Base-by-base conservation (phyloP, 495 filamentous ascomycete genomes). In the Venustampulla echinocandica region DNA sequence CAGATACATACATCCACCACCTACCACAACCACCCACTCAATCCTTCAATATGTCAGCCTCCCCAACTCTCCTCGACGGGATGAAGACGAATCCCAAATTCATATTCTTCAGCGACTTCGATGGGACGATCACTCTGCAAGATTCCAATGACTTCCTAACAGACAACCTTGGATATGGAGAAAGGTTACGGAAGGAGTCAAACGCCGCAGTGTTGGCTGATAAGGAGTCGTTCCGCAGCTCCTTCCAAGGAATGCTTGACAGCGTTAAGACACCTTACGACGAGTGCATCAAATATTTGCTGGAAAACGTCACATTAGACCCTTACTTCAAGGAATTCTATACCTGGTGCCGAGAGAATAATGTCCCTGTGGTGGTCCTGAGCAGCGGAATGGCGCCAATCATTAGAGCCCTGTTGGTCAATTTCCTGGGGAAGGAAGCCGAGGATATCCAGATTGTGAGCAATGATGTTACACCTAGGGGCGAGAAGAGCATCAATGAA, bases 21-120 rank as follows among this genome's bases (percentile, higher is more conserved):
- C n/a, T n/a, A n/a, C n/a, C n/a, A n/a, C n/a, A n/a, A n/a, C n/a
- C n/a, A n/a, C n/a, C n/a, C n/a, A n/a, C n/a, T n/a, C n/a, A n/a
- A 40, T 37, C 37, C 18, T 40, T 23, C 10, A 22, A 40, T 40
- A 58, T 58, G 55, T 22, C 44, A 10, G 30, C 50, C 38, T 46
- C 34, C 13, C 49, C 53, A 11, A n/a, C n/a, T n/a, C n/a, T n/a
- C n/a, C 64, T 75, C 5, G 70, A 72, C 3, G 72, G 72, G 20
- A 63, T 89, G 65, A 67, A 71, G 53, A 82, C 77, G 13, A 74
- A 76, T 54, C 84, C 84, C 24, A 84, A 87, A 62, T 80, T 82
- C 69, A 92, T 97, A 65, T 94, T 97, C 72, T 97, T 96, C 70
- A 90, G 90, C 32, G 90, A 97, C 64, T 97, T 97, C 53, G 90